Base-by-base conservation (phyloP, 2,329 filamentous ascomycete genomes). In the Atkinsonella hypoxylon region DNA sequence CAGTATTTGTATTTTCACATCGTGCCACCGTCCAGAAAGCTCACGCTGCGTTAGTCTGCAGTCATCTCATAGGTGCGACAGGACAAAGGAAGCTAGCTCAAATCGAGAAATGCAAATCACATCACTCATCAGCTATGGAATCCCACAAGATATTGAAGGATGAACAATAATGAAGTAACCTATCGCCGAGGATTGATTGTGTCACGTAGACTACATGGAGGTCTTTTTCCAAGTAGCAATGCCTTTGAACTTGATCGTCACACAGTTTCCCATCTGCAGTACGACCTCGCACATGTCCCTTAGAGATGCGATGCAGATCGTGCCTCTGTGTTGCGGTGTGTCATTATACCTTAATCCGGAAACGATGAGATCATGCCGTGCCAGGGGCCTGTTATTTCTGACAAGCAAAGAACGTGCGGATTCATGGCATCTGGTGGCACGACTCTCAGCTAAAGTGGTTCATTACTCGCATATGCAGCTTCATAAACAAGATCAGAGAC, bases 341-440 rank as follows among this genome's bases (percentile, higher is more conserved):
- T 36, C 22, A 48, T 48, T 48, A 48, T 48, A 41, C 46, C 46
- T 48, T 32, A 2, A 48, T 48, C 36, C 30, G 38, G 46, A 40
- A 41, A 32, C 38, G 46, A 41, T 22, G 46, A 48, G 22, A 40
- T 20, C n/a, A 40, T 47, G 34, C 30, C 10, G 45, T 31, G 45
- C 17, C 17, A 10, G 20, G 38, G 20, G 34, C 9, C 15, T 39
- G 12, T 12, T 18, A 8, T 17, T 31, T 45, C 12, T 12, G 18
- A 42, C n/a, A 12, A 22, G 13, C 18, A 42, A 42, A 11, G 20
- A 20, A 12, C 4, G 11, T 36, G 34, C n/a, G n/a, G 40, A 15
- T 13, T 42, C 40, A 42, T 42, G 40, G 17, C 20, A 13, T 20
- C 12, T 42, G 18, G 17, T 17, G 11, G 18, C 40, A 12, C 17